Evolutionary conservation across 2,329 filamentous ascomycete genomes (phyloP), one percentile per base, ranked within the genome.

Genomic region (Cercospora brassicicola): DNA sequence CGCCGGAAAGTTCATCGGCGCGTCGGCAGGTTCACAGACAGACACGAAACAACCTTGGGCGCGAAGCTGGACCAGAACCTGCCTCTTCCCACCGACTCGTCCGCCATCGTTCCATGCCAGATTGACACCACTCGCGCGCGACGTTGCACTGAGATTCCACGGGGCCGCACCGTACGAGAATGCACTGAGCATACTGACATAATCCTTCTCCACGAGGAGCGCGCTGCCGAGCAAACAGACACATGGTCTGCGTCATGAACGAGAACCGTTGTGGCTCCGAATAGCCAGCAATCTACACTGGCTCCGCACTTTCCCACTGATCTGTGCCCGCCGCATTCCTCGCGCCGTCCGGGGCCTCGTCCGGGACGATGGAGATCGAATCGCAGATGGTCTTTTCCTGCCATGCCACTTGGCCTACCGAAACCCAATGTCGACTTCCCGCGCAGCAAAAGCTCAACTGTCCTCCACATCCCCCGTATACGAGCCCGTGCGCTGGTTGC

Each of bases 171-270:
- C 7, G 28, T 18, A 33, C 28, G 55, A 59, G 8, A 62, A 62
- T 48, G 59, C 28, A 62, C 11, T 51, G 59, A 48, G 36, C 59
- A 51, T 51, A 59, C 55, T 59, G 55, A 59, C 55, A 59, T 59
- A 59, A 59, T 59, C 28, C 30, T 59, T 31, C 30, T 33, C 30
- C 20, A n/a, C 48, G 18, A 31, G 55, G n/a, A 59, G 28, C 55
- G 31, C 55, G 31, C 55, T 23, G 45, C 45, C 45, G 45, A 48
- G 45, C 45, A 15, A 48, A 2, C 23, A 56, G 53, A 59, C 28
- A 61, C 53, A 67, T 64, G 61, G 62, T 56, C 66, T 67, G 66
- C 66, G 61, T 67, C 66, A 64, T 63, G 59, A 11, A 62, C 33
- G 59, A 62, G 59, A 18, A 31, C 42, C 42, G 42, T 42, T 30